Base-by-base conservation (phyloP, 768 basidiomycete genomes). In the Termitomyces sp. region DNA sequence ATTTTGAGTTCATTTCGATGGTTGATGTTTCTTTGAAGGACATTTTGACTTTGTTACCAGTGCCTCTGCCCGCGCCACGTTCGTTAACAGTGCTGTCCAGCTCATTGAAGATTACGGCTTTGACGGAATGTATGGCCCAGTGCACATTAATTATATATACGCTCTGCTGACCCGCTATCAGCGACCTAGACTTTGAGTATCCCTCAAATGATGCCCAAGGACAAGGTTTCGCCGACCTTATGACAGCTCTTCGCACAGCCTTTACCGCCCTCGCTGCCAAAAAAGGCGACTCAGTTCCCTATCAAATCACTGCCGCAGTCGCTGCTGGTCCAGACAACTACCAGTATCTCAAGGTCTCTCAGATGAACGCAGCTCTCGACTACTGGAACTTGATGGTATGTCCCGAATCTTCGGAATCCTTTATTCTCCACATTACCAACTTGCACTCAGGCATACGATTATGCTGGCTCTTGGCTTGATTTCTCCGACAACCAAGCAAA, bases 321-420 rank as follows among this genome's bases (percentile, higher is more conserved):
- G 74, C 85, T 7, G 85, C 85, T 44, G 91, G 89, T 20, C 56
- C 77, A 1, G 69, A 70, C 5, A 82, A 87, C 62, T 84, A 87
- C 56, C 74, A 73, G 41, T 78, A 80, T 57, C 75, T 88, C 16
- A 73, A 77, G 5, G 73, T 91, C 16, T 64, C 77, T 7, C 79
- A 84, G 59, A 85, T 93, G 83, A 79, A 90, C 63, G 61, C 64
- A 16, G 84, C 82, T 7, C 65, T 94, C 48, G 79, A 74, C 43
- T 89, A 83, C 72, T 92, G 89, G 89, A 91, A 93, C 64, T 66
- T 93, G 50, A 92, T 93, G 91, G 88, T 83, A 42, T 22, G 64
- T 25, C 1, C 6, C n/a, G 25, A 4, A 22, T 42, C 7, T 22
- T 31, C 3, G 15, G 7, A 22, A 33, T 6, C 16, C 13, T 18